Evolutionary conservation across 1,139 yeast genomes (phyloP).

Genomic region (Saccharomyces hybrid): DNA sequence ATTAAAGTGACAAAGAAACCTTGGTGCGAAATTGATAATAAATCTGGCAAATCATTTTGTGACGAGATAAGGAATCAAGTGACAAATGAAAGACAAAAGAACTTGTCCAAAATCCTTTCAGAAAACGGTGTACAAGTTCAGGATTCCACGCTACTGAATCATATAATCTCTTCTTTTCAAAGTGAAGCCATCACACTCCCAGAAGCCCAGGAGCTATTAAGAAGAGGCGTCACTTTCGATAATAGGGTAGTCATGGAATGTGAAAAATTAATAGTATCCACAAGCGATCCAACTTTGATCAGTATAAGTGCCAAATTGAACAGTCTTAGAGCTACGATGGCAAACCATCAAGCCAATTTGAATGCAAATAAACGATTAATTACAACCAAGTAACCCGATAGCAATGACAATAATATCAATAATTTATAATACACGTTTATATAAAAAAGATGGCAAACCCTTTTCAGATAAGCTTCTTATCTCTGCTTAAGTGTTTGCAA

Average conservation of each 20-base stretch:
- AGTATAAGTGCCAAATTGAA: constrained; percentile 38
- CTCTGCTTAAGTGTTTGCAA: constrained; percentile 30
- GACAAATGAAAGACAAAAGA: constrained; percentile 19
- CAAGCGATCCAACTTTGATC: constrained; percentile 42
- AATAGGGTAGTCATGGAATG: constrained; percentile 36
- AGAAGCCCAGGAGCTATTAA: constrained; percentile 32
- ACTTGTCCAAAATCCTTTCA: constrained; percentile 17
- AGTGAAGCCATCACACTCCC: constrained; percentile 24
- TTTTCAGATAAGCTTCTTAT: constrained; percentile 1
- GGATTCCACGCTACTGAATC: constrained; percentile 24
- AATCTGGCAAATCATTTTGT: constrained; percentile 29
- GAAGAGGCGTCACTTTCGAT: constrained; percentile 35
- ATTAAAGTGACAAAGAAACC: constrained; percentile 31
- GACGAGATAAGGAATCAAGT: constrained; percentile 26
- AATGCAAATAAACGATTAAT: constrained; percentile 8
- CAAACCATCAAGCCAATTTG: constrained; percentile 33
- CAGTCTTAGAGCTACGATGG: constrained; percentile 32
- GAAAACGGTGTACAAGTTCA: constrained; percentile 24
- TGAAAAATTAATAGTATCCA: constrained; percentile 36
- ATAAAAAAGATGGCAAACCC: neutral
- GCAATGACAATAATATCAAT: constrained; percentile 8
- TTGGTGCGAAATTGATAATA: constrained; percentile 30
- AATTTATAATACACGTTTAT: constrained; percentile 1
- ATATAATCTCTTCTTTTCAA: constrained; percentile 20
- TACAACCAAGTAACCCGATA: neutral